Percentiles rank a stretch among this genome's conserved stretches.
These are phyloP conservation scores for Musa acuminata DNA, from an alignment of 176 grass and related monocot genomes.

Conservation along the genomic window DNA sequence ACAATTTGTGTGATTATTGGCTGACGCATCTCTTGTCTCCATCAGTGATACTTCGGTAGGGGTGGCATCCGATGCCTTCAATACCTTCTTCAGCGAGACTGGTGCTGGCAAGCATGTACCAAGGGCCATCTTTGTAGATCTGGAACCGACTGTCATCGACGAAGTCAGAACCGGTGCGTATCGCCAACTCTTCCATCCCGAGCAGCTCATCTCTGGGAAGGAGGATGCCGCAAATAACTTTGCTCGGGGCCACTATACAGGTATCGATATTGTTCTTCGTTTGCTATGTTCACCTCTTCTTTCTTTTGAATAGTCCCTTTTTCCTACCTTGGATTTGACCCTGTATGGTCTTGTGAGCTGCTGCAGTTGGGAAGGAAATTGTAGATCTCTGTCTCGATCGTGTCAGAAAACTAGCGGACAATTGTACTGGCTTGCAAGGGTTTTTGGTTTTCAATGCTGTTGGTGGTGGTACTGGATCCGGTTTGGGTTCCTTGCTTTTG, in stretches of 20 bases:
- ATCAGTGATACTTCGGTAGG: not conserved
- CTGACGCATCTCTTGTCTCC: not conserved
- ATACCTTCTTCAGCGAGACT: conserved; percentile 3
- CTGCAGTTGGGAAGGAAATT: conserved; percentile 2
- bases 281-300: not conserved
- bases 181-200: conserved; percentile 6
- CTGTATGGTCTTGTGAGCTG: not conserved
- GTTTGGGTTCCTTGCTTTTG: conserved; percentile 1
- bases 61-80: not conserved
- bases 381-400: conserved; percentile 4
- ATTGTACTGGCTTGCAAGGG: conserved; percentile 1
- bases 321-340: not conserved
- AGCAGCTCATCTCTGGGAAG: conserved; percentile 8
- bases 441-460: conserved; percentile 10
- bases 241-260: conserved; percentile 6
- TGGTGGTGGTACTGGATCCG: conserved; percentile 7
- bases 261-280: not conserved
- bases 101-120: conserved; percentile 2
- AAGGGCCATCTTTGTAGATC: conserved; percentile 2
- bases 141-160: not conserved
- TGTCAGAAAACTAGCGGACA: conserved; percentile 1
- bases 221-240: conserved; percentile 9
- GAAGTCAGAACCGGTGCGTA: not conserved
- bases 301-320: not conserved
- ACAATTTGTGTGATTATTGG: not conserved